A percentile compares a stretch with the other conserved stretches of the same genome.
Conservation (phyloP, 2,329 filamentous ascomycete species). For the Xylaria sp. region DNA sequence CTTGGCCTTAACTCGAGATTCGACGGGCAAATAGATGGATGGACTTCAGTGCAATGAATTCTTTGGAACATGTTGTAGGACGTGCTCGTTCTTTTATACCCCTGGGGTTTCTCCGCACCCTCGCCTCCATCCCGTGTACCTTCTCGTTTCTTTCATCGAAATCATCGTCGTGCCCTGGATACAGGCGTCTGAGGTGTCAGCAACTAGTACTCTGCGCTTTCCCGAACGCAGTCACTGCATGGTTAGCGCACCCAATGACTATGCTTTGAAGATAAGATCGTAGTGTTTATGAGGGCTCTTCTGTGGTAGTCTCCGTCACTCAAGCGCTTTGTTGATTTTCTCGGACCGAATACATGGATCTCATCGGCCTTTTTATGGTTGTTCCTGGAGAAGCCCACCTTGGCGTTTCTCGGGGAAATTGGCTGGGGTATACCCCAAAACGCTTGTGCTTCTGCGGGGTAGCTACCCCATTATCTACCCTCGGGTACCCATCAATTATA, state of each 20-base stretch:
- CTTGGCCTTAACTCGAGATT: slow-evolving; percentile 14
- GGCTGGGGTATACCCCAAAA: slow-evolving; percentile 22
- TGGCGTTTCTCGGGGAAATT: slow-evolving; percentile 25
- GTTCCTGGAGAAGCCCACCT: slow-evolving; percentile 22
- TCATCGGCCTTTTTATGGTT: slow-evolving; percentile 15
- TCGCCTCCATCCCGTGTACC: neutral
- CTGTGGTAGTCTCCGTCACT: neutral
- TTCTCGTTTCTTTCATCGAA: slow-evolving; percentile 1
- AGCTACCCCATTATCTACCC: slow-evolving; percentile 35
- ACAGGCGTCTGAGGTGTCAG: neutral
- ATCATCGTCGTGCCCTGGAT: neutral
- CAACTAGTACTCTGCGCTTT: slow-evolving; percentile 16
- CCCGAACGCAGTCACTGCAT: neutral
- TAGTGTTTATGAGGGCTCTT: neutral
- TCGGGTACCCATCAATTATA: too few relatives aligned
- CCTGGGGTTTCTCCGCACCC: slow-evolving; percentile 10
- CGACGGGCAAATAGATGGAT: slow-evolving; percentile 7
- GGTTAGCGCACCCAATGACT: slow-evolving; percentile 11
- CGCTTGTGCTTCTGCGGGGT: slow-evolving; percentile 30
- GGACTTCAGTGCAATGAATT: neutral
- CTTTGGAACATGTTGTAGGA: neutral
- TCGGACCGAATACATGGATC: slow-evolving; percentile 36
- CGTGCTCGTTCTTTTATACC: slow-evolving; percentile 16
- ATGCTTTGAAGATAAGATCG: neutral
- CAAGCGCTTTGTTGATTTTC: slow-evolving; percentile 10